Percentiles rank a stretch among this genome's conserved stretches.
These are phyloP conservation scores for Trametes punicea DNA, from an alignment of 768 basidiomycete genomes.

Conservation along the genomic window DNA sequence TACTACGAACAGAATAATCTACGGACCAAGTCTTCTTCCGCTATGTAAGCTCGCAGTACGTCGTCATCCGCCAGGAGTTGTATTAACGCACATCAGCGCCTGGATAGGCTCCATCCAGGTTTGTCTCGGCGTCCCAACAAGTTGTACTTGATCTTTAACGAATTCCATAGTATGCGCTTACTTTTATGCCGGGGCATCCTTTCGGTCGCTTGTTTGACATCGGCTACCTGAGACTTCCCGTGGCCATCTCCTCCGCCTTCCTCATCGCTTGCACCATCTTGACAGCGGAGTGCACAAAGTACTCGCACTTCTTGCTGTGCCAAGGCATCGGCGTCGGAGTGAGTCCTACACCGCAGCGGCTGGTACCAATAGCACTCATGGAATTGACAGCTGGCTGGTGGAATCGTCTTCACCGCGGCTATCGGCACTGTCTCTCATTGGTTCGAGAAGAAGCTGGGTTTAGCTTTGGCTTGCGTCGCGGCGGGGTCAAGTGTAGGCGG, in stretches of 20 bases:
- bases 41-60: conserved; percentile 42
- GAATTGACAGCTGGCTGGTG: conserved; percentile 30
- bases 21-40: conserved; percentile 48
- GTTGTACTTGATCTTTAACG: background rate
- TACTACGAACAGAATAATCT: conserved; percentile 61
- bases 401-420: conserved; percentile 61
- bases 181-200: conserved; percentile 59
- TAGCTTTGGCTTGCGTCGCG: conserved; percentile 60
- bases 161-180: conserved; percentile 51
- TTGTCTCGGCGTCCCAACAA: background rate
- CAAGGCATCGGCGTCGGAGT: conserved; percentile 70
- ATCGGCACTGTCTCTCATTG: conserved; percentile 64
- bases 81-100: conserved; percentile 47
- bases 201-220: conserved; percentile 71
- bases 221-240: conserved; percentile 57
- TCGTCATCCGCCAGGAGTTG: background rate
- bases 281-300: conserved; percentile 62
- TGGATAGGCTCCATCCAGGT: conserved; percentile 86
- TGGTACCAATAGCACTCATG: background rate
- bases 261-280: conserved; percentile 59
- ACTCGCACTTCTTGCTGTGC: conserved; percentile 76
- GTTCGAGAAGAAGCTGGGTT: conserved; percentile 57
- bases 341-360: conserved; percentile 23
- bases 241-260: conserved; percentile 43
- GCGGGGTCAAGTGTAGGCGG: conserved; percentile 70